Percentiles rank a stretch among this genome's conserved stretches.
phyloP scores from a whole-genome alignment of 2,329 filamentous ascomycete species.

The Fusarium subglutinans region DNA sequence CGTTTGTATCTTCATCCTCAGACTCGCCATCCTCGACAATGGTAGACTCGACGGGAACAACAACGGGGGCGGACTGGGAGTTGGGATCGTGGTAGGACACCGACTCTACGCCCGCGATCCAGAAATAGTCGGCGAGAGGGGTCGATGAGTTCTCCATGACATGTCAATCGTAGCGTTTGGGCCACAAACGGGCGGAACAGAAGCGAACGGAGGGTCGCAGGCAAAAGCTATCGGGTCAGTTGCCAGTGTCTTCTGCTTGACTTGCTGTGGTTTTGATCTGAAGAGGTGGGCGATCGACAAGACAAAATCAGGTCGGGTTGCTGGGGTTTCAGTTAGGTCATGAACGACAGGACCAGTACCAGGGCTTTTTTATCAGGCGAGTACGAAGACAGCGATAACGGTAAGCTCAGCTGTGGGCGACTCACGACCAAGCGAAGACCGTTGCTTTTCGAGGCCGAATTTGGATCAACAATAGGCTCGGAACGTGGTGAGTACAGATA shows the following conservation, averaged over 20 bases:
- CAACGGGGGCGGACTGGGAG: conserved; percentile 38
- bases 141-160: conserved; percentile 70
- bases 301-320: conserved; percentile 29
- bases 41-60: conserved; percentile 60
- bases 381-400: conserved; percentile 19
- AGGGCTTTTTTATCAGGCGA: conserved; percentile 27
- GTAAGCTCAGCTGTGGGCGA: conserved; percentile 10
- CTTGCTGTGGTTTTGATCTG: conserved; percentile 18
- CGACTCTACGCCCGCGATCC: conserved; percentile 77
- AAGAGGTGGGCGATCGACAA: conserved; percentile 23
- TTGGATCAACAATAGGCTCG: conserved; percentile 10
- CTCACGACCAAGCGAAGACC: conserved; percentile 28
- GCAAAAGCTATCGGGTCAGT: conserved; percentile 4
- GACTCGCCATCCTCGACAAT: conserved; percentile 71
- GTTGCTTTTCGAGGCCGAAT: conserved; percentile 12
- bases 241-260: conserved; percentile 12
- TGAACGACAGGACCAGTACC: conserved; percentile 25
- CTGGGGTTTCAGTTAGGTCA: conserved; percentile 37
- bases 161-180: conserved; percentile 49
- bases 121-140: conserved; percentile 79
- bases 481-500: conserved; percentile 18
- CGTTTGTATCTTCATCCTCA: conserved; percentile 52
- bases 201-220: conserved; percentile 1
- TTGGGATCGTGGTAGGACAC: conserved; percentile 69
- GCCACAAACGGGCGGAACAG: conserved; percentile 36